Conservation (phyloP, 495 filamentous ascomycete genomes). For the Geopyxis carbonaria region DNA sequence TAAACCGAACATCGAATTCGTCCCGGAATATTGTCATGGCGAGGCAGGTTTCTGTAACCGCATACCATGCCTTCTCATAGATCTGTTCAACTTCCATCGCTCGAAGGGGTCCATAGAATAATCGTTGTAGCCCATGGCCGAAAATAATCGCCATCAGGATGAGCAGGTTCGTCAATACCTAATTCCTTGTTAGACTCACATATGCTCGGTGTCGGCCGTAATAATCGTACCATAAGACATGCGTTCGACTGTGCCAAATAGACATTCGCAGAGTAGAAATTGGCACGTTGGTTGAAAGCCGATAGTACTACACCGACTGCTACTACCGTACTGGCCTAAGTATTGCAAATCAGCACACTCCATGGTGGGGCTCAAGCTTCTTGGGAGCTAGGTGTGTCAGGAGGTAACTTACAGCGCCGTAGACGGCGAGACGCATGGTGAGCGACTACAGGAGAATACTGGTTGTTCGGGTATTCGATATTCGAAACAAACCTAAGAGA, state of each 20-base stretch:
- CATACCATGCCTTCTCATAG: conserved; percentile 95
- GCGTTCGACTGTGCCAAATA: conserved; percentile 91
- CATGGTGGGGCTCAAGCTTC: neutral
- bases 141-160: conserved; percentile 58
- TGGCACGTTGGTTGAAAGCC: conserved; percentile 83
- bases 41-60: conserved; percentile 86
- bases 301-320: conserved; percentile 69
- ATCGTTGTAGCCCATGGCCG: conserved; percentile 70
- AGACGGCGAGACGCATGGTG: conserved; percentile 36
- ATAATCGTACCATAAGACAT: conserved; percentile 60
- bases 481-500: too few relatives aligned
- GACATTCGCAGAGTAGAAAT: conserved; percentile 94
- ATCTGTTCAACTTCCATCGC: conserved; percentile 91
- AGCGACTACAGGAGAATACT: conserved; percentile 10
- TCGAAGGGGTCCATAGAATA: conserved; percentile 81
- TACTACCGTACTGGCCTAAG: conserved; percentile 54
- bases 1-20: conserved; percentile 79
- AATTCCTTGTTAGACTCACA: neutral
- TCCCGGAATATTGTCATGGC: conserved; percentile 99
- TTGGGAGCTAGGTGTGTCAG: neutral
- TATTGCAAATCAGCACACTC: neutral
- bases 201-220: neutral
- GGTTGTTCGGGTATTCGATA: too few relatives aligned
- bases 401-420: conserved; percentile 21
- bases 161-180: conserved; percentile 80